Evolutionary conservation across 805 yeast genomes (phyloP).

Genomic region (Candida wancherniae): DNA sequence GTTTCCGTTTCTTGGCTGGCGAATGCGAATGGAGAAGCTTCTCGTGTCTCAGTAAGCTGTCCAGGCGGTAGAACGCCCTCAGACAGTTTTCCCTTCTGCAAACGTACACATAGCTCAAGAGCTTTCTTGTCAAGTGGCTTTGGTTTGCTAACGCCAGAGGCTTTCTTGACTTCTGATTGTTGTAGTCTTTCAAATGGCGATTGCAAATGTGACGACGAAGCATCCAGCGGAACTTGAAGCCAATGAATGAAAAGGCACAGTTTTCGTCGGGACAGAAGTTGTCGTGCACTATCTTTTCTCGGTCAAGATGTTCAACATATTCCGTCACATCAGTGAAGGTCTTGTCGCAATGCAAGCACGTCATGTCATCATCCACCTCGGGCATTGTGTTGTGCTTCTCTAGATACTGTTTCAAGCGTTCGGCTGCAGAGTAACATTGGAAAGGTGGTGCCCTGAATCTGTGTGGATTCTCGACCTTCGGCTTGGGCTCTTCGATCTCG

Average conservation of each 20-base stretch:
- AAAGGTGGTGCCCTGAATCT: slow-evolving; percentile 1
- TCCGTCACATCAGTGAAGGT: slow-evolving; percentile 8
- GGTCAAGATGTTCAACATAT: slow-evolving; percentile 11
- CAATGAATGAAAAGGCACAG: slow-evolving; percentile 13
- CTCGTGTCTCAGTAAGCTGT: slow-evolving; percentile 14
- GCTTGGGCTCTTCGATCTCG: not conserved
- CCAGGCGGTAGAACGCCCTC: slow-evolving; percentile 19
- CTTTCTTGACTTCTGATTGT: slow-evolving; percentile 10
- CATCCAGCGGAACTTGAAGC: slow-evolving; percentile 11
- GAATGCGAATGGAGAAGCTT: slow-evolving; percentile 10
- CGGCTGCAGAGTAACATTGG: slow-evolving; percentile 7
- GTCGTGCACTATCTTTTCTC: slow-evolving; percentile 11
- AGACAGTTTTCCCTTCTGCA: slow-evolving; percentile 12
- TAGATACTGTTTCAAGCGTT: slow-evolving; percentile 7
- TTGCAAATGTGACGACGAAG: slow-evolving; percentile 17
- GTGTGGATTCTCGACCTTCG: not conserved
- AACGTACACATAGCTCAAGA: slow-evolving; percentile 14
- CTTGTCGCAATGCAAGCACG: slow-evolving; percentile 13
- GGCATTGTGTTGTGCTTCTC: slow-evolving; percentile 2
- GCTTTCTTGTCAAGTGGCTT: slow-evolving; percentile 4
- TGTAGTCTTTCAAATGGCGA: slow-evolving; percentile 16
- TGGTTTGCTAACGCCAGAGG: slow-evolving; percentile 2
- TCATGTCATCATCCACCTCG: slow-evolving; percentile 6
- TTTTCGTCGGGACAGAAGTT: slow-evolving; percentile 14
- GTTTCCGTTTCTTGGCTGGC: slow-evolving; percentile 5